Percentiles rank a stretch among this genome's conserved stretches.
These are phyloP conservation scores for Phialocephala sp. DNA, from an alignment of 2,329 filamentous ascomycete genomes.

Conservation along the genomic window DNA sequence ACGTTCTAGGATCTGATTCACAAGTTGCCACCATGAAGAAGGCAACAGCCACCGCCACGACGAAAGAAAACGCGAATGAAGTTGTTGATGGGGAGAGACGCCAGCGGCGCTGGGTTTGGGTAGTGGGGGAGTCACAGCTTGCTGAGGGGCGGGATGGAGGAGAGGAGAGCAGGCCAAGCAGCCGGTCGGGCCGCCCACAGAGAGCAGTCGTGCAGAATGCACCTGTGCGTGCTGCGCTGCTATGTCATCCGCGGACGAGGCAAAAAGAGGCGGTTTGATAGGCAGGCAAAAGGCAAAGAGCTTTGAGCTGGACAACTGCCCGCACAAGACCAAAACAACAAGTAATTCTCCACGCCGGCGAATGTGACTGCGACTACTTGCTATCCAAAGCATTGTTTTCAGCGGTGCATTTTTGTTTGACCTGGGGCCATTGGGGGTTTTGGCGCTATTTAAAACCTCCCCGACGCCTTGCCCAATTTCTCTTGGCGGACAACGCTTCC, in stretches of 20 bases:
- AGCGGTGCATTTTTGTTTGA: neutral
- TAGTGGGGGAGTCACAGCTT: slow-evolving; percentile 24
- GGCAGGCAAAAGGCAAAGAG: neutral
- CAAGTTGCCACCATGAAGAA: neutral
- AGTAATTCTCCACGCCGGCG: neutral
- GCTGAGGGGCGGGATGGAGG: slow-evolving; percentile 15
- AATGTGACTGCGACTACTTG: neutral
- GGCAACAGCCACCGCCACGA: neutral
- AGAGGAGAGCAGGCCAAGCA: slow-evolving; percentile 1
- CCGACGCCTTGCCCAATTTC: slow-evolving; percentile 8
- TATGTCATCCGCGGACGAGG: slow-evolving; percentile 6
- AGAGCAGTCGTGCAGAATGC: neutral
- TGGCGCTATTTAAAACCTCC: neutral
- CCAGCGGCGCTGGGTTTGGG: slow-evolving; percentile 31
- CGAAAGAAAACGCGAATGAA: neutral
- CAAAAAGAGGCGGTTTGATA: neutral
- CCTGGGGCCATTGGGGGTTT: neutral
- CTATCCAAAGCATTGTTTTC: neutral
- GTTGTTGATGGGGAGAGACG: slow-evolving; percentile 28
- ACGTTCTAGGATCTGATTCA: neutral
- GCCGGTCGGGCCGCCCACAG: neutral
- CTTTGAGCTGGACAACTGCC: slow-evolving; percentile 2
- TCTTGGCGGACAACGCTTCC: slow-evolving; percentile 9
- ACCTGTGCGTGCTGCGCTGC: neutral
- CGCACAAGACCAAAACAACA: slow-evolving; percentile 3